Base-by-base conservation (phyloP, 768 basidiomycete genomes). In the Tricholoma matsutake region DNA sequence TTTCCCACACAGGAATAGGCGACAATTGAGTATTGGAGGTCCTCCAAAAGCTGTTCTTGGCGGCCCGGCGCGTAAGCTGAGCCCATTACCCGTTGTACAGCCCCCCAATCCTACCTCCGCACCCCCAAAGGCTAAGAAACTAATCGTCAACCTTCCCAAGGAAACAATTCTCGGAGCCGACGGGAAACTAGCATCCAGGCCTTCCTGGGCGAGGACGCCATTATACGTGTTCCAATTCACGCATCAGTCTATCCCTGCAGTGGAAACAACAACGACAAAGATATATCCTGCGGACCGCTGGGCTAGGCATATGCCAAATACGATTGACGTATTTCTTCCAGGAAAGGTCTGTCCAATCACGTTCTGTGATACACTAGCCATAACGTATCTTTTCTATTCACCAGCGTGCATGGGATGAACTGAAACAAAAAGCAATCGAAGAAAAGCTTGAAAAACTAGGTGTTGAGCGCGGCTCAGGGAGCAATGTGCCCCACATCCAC, bases 31-130 rank as follows among this genome's bases (percentile, higher is more conserved):
- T 69, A 84, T 89, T 43, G 92, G 92, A 11, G 92, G 92, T 6
- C 92, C 92, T n/a, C 92, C 92, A 8, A 94, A 94, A 71, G 92
- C 92, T 0, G 82, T 86, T 0, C 75, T 94, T 2, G 92, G 92
- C 16, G 92, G 92, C 0, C 91, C 89, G 11, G 83, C 85, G 49
- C 83, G 89, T 49, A 94, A 90, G 74, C 79, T 86, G 55, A 89
- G 86, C 71, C 90, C 91, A 10, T 74, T 89, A 61, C 79, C 84
- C 9, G 60, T 70, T 9, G 69, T 72, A 10, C 69, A 70, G 13
- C 71, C 73, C 16, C 63, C 68, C 34, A 66, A 67, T 25, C 64
- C 72, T 32, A 29, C 69, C 1, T 55, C 71, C 5, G 65, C 74
- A 1, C 73, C 79, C 29, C 69, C 66, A 56, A 91, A 90, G 73